phyloP scores from a whole-genome alignment of 2,329 filamentous ascomycete genomes.

The Proliferodiscus dingleyae region DNA sequence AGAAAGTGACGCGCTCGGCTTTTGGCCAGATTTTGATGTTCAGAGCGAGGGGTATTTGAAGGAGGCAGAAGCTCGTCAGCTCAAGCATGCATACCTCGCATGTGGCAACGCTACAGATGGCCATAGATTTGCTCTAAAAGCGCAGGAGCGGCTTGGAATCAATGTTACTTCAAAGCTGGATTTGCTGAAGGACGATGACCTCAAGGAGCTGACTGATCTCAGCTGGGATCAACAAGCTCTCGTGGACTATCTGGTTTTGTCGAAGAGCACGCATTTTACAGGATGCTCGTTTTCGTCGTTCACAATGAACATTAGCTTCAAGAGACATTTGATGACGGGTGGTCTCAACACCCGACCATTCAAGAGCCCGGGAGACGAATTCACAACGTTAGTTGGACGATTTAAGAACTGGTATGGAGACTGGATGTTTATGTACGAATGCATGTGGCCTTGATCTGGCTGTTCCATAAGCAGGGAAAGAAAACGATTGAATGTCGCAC shows the following conservation, averaged over 20 bases:
- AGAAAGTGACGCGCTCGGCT: conserved; percentile 41
- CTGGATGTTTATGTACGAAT: conserved; percentile 42
- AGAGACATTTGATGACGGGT: conserved; percentile 38
- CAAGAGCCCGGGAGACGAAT: conserved; percentile 39
- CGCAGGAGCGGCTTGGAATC: conserved; percentile 31
- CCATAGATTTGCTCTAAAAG: conserved; percentile 34
- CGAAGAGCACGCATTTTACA: conserved; percentile 39
- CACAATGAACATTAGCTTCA: conserved; percentile 43
- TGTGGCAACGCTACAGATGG: conserved; percentile 42
- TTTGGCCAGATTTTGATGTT: conserved; percentile 41
- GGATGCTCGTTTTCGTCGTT: conserved; percentile 46
- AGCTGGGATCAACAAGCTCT: conserved; percentile 46
- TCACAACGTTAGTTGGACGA: conserved; percentile 40
- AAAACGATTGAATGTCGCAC: not conserved
- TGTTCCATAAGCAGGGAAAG: not conserved
- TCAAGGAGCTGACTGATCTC: conserved; percentile 32
- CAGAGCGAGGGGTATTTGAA: conserved; percentile 39
- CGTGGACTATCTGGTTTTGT: conserved; percentile 47
- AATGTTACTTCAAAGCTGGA: conserved; percentile 40
- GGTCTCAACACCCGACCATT: conserved; percentile 35
- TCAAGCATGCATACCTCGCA: conserved; percentile 41
- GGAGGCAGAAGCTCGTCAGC: conserved; percentile 29
- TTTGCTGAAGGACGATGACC: conserved; percentile 36
- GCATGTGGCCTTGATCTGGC: conserved; percentile 28
- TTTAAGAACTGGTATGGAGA: conserved; percentile 44